Base-by-base conservation (phyloP, 495 filamentous ascomycete genomes). In the Entonaema liquescens region DNA sequence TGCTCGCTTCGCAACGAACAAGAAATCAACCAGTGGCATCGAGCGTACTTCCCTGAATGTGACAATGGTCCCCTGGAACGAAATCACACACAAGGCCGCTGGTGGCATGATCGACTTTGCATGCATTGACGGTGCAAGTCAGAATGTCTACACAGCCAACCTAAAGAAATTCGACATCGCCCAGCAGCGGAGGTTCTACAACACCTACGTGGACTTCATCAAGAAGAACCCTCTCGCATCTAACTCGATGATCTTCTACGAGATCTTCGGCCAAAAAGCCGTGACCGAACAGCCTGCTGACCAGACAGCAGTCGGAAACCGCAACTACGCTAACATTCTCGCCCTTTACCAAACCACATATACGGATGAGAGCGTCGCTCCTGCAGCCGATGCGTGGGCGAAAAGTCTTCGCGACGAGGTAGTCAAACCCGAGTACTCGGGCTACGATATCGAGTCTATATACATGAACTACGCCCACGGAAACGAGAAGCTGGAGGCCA, bases 381-480 rank as follows among this genome's bases (percentile, higher is more conserved):
- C 63, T 1, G 57, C 55, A 7, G 73, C 76, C 17, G 21, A 65
- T 19, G 67, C 65, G 8, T 75, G 69, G 59, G 76, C 70, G 2
- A 38, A 72, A 1, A 15, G 42, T 15, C 38, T 76, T 26, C 73
- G 80, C 11, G 56, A 73, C 1, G 59, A 74, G 2, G 23, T 77
- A 1, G 29, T 66, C 9, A n/a, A 62, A 13, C 74, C 72, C 19
- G 67, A 58, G 26, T 71, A 69, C 9, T 55, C 68, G 50, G 57
- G 64, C 3, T 74, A 79, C 29, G 21, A 44, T 8, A 33, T 53
- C 49, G 49, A 53, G 17, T 53, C 73, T 47, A 74, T 74, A 1
- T 86, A 86, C 61, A 72, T 82, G 11, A 86, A 85, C 62, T 85
- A 86, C 74, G 82, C 82, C 2, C 64, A 72, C 26, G 83, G 81